phyloP scores from a whole-genome alignment of 2,329 filamentous ascomycete genomes.

The Ilyonectria sp. region DNA sequence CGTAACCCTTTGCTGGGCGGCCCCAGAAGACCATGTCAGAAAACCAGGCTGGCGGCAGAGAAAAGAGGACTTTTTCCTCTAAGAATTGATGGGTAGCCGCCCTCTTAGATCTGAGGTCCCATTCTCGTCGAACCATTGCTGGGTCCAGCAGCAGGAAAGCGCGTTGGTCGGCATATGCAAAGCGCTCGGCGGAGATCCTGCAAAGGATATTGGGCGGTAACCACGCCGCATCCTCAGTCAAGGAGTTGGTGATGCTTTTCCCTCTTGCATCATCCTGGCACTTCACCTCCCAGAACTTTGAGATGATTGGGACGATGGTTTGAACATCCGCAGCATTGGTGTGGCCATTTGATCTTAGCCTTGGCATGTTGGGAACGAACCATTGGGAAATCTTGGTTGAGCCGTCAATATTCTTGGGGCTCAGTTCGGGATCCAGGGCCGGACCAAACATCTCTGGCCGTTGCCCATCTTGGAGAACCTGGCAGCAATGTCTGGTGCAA shows the following conservation, averaged over 20 bases:
- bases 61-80: slow-evolving; percentile 2
- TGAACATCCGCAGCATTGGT: no score
- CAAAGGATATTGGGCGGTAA: no score
- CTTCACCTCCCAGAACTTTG: neutral
- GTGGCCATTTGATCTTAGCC: neutral
- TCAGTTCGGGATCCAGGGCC: neutral
- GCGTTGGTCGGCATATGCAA: neutral
- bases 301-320: neutral
- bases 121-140: neutral
- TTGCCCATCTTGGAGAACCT: no score
- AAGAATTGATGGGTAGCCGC: neutral
- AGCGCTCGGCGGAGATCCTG: neutral
- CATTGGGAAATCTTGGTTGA: slow-evolving; percentile 3
- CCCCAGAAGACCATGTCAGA: slow-evolving; percentile 11
- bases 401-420: neutral
- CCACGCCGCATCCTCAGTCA: no score
- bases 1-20: slow-evolving; percentile 12
- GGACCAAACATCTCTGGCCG: neutral
- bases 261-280: no score
- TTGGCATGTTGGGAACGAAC: neutral
- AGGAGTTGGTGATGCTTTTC: no score
- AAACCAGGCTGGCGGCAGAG: neutral
- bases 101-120: neutral
- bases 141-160: neutral
- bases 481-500: slow-evolving; percentile 19